phyloP scores from a whole-genome alignment of 1,284 basidiomycete species.

The Tilletia walkeri region DNA sequence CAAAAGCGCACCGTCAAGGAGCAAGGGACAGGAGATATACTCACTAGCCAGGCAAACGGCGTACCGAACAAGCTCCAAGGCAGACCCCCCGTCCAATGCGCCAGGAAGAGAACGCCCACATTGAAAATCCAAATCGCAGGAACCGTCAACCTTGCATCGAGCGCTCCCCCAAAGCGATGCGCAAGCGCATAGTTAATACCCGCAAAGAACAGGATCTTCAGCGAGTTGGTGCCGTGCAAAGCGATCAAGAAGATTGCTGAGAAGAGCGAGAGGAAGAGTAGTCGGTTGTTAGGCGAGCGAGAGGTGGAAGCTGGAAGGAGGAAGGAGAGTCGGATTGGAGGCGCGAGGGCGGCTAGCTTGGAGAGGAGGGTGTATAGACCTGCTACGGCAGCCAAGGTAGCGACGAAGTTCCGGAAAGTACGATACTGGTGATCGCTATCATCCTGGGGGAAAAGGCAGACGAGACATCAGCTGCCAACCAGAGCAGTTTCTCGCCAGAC shows the following conservation, averaged over 20 bases:
- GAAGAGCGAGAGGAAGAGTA: conserved; percentile 60
- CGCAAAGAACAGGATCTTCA: conserved; percentile 77
- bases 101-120: conserved; percentile 70
- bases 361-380: conserved; percentile 47
- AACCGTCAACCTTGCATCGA: conserved; percentile 56
- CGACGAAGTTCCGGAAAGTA: conserved; percentile 54
- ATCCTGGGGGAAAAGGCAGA: conserved; percentile 41
- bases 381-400: conserved; percentile 47
- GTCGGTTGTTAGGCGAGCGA: background rate
- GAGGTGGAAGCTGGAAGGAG: background rate
- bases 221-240: conserved; percentile 78
- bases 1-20: background rate
- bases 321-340: conserved; percentile 57
- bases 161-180: conserved; percentile 26
- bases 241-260: conserved; percentile 70
- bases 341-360: conserved; percentile 35
- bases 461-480: background rate
- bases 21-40: conserved; percentile 32
- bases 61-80: conserved; percentile 65
- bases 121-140: conserved; percentile 76
- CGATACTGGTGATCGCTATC: conserved; percentile 58
- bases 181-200: conserved; percentile 69
- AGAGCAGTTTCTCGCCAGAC: background rate
- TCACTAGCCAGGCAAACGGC: conserved; percentile 63
- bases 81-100: conserved; percentile 77